These are phyloP conservation scores for Echium plantagineum DNA, from an alignment of 257 asterid genomes.

Conservation along the genomic window DNA sequence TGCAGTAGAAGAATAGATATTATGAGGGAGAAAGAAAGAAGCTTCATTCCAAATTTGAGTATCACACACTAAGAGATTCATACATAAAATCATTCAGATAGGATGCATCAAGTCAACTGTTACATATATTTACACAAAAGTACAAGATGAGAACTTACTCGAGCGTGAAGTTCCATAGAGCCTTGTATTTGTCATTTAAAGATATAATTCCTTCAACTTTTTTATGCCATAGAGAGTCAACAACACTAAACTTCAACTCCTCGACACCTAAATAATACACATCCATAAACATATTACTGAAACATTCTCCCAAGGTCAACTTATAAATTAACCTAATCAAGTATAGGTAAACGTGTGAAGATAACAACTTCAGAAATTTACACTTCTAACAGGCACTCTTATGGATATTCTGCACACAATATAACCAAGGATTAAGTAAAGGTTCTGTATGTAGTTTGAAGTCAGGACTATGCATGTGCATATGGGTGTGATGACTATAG, in stretches of 20 bases:
- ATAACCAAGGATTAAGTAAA: too few relatives aligned
- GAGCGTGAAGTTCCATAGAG: conserved; percentile 42
- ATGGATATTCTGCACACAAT: too few relatives aligned
- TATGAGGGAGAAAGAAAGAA: conserved; percentile 2
- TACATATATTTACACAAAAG: not conserved
- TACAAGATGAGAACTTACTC: conserved; percentile 49
- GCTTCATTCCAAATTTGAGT: conserved; percentile 2
- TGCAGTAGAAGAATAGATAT: not conserved
- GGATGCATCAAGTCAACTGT: not conserved
- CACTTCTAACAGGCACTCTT: too few relatives aligned
- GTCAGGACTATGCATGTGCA: too few relatives aligned
- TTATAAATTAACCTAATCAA: not conserved
- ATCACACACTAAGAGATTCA: not conserved
- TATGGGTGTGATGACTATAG: too few relatives aligned
- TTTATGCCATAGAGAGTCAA: conserved; percentile 49
- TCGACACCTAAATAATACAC: conserved; percentile 32
- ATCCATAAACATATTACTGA: not conserved
- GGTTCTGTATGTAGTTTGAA: too few relatives aligned
- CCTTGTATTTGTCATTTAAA: conserved; percentile 56
- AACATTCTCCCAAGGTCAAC: not conserved
- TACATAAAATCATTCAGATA: not conserved
- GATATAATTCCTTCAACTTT: conserved; percentile 70
- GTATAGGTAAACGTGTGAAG: too few relatives aligned
- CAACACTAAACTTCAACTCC: conserved; percentile 47
- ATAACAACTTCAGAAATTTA: too few relatives aligned